These are phyloP conservation scores for Iris pallida DNA, from an alignment of 116 monocot species.

Conservation along the genomic window DNA sequence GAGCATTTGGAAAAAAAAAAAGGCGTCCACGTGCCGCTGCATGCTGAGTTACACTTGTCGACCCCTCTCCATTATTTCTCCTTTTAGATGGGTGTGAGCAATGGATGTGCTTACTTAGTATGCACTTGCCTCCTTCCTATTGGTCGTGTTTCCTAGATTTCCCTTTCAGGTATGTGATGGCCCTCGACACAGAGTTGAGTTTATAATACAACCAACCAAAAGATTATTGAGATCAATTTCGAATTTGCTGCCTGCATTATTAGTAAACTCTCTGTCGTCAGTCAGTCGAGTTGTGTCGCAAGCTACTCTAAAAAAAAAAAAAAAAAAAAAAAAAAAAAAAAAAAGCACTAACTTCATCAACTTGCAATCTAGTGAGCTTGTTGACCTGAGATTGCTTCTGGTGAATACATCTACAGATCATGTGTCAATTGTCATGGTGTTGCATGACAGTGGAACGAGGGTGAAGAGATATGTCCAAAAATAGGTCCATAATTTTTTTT, in stretches of 20 bases:
- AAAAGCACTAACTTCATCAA: background rate
- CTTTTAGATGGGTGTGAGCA: background rate
- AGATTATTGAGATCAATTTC: too few relatives aligned
- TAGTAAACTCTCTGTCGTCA: too few relatives aligned
- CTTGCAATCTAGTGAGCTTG: background rate
- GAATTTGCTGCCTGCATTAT: too few relatives aligned
- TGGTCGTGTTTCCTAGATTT: background rate
- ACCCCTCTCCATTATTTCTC: conserved; percentile 1
- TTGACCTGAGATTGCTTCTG: background rate
- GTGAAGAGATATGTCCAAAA: too few relatives aligned
- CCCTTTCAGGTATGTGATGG: background rate
- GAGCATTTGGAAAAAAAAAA: background rate
- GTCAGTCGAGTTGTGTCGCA: too few relatives aligned
- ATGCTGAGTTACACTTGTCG: background rate
- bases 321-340: too few relatives aligned
- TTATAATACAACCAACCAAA: too few relatives aligned
- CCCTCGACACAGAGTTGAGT: too few relatives aligned
- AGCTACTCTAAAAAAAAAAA: too few relatives aligned
- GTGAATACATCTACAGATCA: background rate
- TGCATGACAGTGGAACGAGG: background rate
- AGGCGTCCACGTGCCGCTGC: background rate
- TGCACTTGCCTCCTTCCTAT: background rate
- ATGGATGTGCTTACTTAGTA: conserved; percentile 3
- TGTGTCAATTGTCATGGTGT: too few relatives aligned
- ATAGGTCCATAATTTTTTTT: too few relatives aligned